These are phyloP conservation scores for Euphrasia confusa DNA, from an alignment of 257 asterid species.

Conservation along the genomic window DNA sequence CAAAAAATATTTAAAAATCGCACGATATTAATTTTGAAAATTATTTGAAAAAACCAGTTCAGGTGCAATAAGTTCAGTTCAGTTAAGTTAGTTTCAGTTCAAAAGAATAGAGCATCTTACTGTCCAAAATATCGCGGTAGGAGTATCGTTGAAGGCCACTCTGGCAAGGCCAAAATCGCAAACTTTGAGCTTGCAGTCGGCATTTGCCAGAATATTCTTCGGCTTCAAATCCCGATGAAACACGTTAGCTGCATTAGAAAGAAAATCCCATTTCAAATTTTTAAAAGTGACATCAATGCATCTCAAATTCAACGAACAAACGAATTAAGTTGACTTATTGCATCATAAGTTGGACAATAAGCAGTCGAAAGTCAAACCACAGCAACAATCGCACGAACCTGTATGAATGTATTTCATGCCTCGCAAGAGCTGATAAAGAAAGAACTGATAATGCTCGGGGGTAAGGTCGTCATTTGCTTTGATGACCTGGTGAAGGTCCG, in stretches of 20 bases:
- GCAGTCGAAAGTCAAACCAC: background rate
- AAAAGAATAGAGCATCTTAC: conserved; percentile 25
- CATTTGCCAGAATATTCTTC: conserved; percentile 55
- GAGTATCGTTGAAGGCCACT: conserved; percentile 61
- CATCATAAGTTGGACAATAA: no score
- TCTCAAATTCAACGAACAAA: background rate
- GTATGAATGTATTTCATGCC: conserved; percentile 65
- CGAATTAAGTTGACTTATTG: background rate
- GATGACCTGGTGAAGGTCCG: conserved; percentile 94
- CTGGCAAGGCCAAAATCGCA: conserved; percentile 67
- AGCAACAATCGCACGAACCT: conserved; percentile 25
- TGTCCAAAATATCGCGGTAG: conserved; percentile 61
- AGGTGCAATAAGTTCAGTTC: no score
- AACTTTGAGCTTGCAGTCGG: conserved; percentile 56
- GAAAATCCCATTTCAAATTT: background rate
- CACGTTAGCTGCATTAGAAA: conserved; percentile 42
- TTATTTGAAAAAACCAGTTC: no score
- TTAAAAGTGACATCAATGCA: background rate
- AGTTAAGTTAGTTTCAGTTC: no score
- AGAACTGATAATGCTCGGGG: conserved; percentile 56
- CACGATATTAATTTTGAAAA: no score
- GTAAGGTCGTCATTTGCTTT: conserved; percentile 64
- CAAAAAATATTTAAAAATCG: no score
- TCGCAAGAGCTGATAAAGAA: conserved; percentile 61
- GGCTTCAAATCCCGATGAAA: conserved; percentile 63